Base-by-base conservation (phyloP, 352 stramenopile genomes). In the Phytophthora cryptogea region DNA sequence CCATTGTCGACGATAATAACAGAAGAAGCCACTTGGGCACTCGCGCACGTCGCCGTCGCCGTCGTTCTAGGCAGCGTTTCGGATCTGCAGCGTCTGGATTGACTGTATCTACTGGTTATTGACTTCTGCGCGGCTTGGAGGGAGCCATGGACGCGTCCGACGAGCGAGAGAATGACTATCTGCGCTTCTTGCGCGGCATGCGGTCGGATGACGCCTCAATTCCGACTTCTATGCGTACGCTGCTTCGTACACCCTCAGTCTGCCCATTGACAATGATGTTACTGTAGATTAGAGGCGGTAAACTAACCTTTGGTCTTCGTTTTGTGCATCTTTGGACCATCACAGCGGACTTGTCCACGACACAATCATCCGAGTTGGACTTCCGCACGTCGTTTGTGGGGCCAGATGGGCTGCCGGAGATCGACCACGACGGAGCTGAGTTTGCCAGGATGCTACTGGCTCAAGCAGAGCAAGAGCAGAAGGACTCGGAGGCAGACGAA, bases 161-260 rank as follows among this genome's bases (percentile, higher is more conserved):
- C 36, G 70, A 74, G 46, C 66, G 61, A 8, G 83, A 90, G 42
- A 86, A 86, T 66, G 81, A 91, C 68, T 91, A 93, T 67, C 58
- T 93, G 63, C 77, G 83, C 68, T 93, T 91, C 55, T 54, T 90
- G 61, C 80, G 80, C 45, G 79, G 79, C 9, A 72, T 92, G 54
- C 79, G 83, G 10, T 56, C 71, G 28, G 81, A 93, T 42, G 83
- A 92, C 48, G 54, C 70, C 35, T 71, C 59, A 23, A 67, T 74
- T 13, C 73, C 74, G 45, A 50, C 70, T 40, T 55, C 72, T 1
- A 82, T 82, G 56, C 65, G 76, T 83, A 44, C 43, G 73, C 76
- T 53, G 9, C 47, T 47, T 66, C 9, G 7, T 46, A 11, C 14
- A 31, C 20, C 35, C 36, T 42, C 20, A 6, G 8, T 60, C 27